These are phyloP conservation scores for Lactarius hatsudake DNA, from an alignment of 768 basidiomycete species.

Conservation along the genomic window DNA sequence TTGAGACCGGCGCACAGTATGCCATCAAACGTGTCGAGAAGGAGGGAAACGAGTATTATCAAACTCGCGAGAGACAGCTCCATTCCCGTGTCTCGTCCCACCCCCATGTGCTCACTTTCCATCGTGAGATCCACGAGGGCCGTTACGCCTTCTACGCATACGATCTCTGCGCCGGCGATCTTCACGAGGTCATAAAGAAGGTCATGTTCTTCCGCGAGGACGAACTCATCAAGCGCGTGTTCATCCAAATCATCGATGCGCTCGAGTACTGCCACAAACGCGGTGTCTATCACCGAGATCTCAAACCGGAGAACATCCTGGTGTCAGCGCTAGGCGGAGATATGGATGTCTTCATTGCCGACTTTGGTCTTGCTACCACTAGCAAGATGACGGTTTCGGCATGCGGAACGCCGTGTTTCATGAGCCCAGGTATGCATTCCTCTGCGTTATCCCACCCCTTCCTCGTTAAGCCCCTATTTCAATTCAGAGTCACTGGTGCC, in stretches of 20 bases:
- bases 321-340: conserved; percentile 1
- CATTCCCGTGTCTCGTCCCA: conserved; percentile 74
- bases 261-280: conserved; percentile 18
- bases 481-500: conserved; percentile 9
- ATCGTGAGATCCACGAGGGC: conserved; percentile 80
- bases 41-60: conserved; percentile 28
- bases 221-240: conserved; percentile 15
- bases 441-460: neutral
- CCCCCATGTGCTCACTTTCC: conserved; percentile 79
- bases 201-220: conserved; percentile 15
- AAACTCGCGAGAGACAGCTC: conserved; percentile 66
- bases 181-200: conserved; percentile 9
- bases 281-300: conserved; percentile 15
- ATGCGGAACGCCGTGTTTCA: conserved; percentile 8
- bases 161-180: conserved; percentile 18
- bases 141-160: conserved; percentile 46
- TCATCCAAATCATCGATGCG: conserved; percentile 19
- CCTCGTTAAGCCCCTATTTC: neutral
- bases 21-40: conserved; percentile 89
- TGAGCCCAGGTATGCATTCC: conserved; percentile 14
- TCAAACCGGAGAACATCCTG: conserved; percentile 2
- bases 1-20: conserved; percentile 40
- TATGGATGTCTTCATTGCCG: conserved; percentile 8
- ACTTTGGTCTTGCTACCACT: conserved; percentile 20
- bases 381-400: conserved; percentile 5